phyloP scores from a whole-genome alignment of 306 rosid species.

The Vigna radiata region DNA sequence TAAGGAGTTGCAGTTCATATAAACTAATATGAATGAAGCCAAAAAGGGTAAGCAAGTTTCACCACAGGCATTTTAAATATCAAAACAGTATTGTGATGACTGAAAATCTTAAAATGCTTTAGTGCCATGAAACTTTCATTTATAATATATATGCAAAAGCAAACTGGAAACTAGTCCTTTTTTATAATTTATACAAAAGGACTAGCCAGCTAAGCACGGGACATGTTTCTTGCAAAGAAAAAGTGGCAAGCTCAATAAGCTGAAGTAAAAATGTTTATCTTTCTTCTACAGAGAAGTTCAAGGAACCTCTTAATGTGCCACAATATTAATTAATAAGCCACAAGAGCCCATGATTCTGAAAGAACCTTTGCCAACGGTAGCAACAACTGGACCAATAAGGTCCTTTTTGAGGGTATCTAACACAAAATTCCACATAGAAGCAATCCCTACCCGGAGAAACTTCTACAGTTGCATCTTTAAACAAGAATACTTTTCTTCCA shows the following conservation, averaged over 20 bases:
- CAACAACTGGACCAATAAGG: constrained; percentile 18
- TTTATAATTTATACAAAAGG: neutral
- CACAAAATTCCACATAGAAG: constrained; percentile 8
- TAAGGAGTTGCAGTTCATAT: neutral
- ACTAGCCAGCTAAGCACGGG: neutral
- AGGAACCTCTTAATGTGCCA: constrained; percentile 5
- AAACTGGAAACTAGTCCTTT: neutral
- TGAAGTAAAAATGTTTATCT: neutral
- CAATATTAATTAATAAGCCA: constrained; percentile 18
- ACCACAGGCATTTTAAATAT: constrained; percentile 23
- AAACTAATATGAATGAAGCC: constrained; percentile 13
- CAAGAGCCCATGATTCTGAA: neutral
- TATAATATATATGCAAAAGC: neutral
- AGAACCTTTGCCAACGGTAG: constrained; percentile 19
- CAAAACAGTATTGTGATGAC: neutral
- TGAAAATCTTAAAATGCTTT: constrained; percentile 26
- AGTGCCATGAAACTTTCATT: neutral
- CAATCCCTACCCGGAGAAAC: constrained; percentile 31
- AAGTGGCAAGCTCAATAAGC: constrained; percentile 19
- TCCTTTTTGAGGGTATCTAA: constrained; percentile 26
- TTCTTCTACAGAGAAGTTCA: constrained; percentile 2
- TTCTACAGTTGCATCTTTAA: constrained; percentile 24
- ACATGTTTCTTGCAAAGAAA: constrained; percentile 35
- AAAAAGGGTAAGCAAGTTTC: constrained; percentile 24
- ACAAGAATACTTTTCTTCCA: neutral